Percentiles rank a stretch among this genome's conserved stretches.
Evolutionary conservation across 2,329 filamentous ascomycete species (phyloP).

Genomic region (Pleomassaria siparia): DNA sequence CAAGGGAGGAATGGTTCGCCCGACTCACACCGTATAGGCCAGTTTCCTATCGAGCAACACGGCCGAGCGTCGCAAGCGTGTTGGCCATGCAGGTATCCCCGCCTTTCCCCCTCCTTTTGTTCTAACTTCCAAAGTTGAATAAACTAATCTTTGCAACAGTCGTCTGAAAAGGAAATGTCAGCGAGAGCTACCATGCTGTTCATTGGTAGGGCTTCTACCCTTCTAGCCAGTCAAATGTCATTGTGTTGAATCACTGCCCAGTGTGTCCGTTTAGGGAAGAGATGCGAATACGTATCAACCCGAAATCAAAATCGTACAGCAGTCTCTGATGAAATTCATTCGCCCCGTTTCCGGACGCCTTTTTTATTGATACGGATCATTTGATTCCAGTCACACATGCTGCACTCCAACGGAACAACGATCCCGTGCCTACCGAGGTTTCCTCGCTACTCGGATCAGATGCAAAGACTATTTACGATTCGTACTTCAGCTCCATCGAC

Average conservation of each 20-base stretch:
- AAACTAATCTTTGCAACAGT: not conserved
- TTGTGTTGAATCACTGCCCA: not conserved
- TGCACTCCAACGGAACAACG: not conserved
- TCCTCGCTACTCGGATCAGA: not conserved
- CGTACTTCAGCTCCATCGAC: conserved; percentile 19
- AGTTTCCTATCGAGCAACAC: not conserved
- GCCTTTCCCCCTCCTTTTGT: not conserved
- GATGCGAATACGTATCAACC: conserved; percentile 1
- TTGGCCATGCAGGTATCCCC: not conserved
- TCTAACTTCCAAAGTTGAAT: too few relatives aligned
- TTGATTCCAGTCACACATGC: not conserved
- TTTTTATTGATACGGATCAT: not conserved
- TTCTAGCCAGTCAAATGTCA: not conserved
- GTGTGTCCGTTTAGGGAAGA: conserved; percentile 2
- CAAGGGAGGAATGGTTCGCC: too few relatives aligned
- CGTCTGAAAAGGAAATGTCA: conserved; percentile 2
- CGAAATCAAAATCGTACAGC: not conserved
- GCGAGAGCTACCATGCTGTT: not conserved
- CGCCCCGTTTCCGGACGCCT: not conserved
- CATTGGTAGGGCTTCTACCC: not conserved
- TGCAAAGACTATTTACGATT: not conserved
- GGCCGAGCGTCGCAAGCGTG: conserved; percentile 1
- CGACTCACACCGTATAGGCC: not conserved
- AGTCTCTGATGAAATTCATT: not conserved
- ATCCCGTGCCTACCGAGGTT: not conserved